Conservation (phyloP, 2,329 filamentous ascomycete species). For the Reticulascus tulasneorum region DNA sequence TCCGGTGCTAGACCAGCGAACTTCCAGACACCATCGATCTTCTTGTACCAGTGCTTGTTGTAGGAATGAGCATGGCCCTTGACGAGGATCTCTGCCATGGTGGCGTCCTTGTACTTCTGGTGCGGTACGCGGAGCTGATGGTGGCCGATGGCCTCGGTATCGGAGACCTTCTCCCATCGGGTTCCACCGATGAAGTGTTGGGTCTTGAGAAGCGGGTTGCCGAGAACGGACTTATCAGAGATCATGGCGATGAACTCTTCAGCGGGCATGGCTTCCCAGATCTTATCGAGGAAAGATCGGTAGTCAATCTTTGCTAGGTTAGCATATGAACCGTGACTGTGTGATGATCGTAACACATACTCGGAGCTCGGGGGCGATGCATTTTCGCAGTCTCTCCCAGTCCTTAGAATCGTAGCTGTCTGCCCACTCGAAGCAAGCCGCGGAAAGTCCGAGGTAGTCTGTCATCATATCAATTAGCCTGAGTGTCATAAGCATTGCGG, state of each 20-base stretch:
- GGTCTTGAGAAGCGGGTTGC: slow-evolving; percentile 58
- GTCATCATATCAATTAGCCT: not conserved
- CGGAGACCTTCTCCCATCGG: slow-evolving; percentile 54
- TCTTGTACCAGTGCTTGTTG: slow-evolving; percentile 55
- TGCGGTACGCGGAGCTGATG: slow-evolving; percentile 61
- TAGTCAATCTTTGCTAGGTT: slow-evolving; percentile 62
- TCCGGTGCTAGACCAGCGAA: slow-evolving; percentile 53
- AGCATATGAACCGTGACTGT: slow-evolving; percentile 40
- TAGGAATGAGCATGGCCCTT: slow-evolving; percentile 59
- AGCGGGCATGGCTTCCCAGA: slow-evolving; percentile 59
- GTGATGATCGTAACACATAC: slow-evolving; percentile 50
- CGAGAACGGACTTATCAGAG: slow-evolving; percentile 52
- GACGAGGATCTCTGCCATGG: slow-evolving; percentile 42
- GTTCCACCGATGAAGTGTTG: slow-evolving; percentile 61
- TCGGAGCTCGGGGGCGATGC: slow-evolving; percentile 43
- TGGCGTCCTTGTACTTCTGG: slow-evolving; percentile 54
- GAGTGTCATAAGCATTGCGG: slow-evolving; percentile 44
- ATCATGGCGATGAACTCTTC: slow-evolving; percentile 60
- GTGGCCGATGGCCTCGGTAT: slow-evolving; percentile 55
- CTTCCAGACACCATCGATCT: slow-evolving; percentile 58
- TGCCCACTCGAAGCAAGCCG: slow-evolving; percentile 56
- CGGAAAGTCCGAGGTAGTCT: slow-evolving; percentile 48
- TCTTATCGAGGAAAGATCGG: slow-evolving; percentile 56
- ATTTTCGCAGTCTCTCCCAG: slow-evolving; percentile 54
- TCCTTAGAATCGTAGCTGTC: slow-evolving; percentile 65